Percentiles rank a stretch among this genome's conserved stretches.
Conservation (phyloP, 306 rosid species). For the Senna tora region DNA sequence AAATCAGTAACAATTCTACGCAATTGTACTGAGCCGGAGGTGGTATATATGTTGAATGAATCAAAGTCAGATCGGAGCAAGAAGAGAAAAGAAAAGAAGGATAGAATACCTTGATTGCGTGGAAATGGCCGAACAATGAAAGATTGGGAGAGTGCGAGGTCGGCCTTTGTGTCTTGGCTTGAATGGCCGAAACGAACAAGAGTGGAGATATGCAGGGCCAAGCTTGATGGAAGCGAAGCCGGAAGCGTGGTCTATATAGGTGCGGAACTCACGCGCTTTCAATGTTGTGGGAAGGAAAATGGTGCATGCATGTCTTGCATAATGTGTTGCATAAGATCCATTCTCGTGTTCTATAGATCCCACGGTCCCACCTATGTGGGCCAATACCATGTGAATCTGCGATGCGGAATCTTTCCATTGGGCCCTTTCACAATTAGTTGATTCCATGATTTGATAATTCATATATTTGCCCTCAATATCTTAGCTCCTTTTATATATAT, state of each 20-base stretch:
- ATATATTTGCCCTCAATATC: no score
- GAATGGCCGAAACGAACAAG: neutral
- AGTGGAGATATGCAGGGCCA: neutral
- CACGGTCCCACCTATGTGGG: no score
- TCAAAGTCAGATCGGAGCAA: neutral
- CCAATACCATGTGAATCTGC: neutral
- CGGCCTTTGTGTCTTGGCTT: neutral
- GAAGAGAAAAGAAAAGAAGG: neutral
- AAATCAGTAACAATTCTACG: neutral
- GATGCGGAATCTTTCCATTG: constrained; percentile 1
- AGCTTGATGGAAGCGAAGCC: no score
- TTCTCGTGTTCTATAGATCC: no score
- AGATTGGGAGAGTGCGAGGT: neutral
- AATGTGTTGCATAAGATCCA: no score
- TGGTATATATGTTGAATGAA: neutral
- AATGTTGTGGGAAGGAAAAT: neutral
- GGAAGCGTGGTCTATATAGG: neutral
- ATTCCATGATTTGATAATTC: no score
- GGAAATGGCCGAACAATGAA: neutral
- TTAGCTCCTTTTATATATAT: no score
- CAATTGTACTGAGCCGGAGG: neutral
- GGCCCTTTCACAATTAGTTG: no score
- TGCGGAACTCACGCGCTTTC: neutral
- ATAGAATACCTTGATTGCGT: neutral
- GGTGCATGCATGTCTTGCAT: neutral